Conservation (phyloP, 1,284 basidiomycete species). For the Chiua sp. region DNA sequence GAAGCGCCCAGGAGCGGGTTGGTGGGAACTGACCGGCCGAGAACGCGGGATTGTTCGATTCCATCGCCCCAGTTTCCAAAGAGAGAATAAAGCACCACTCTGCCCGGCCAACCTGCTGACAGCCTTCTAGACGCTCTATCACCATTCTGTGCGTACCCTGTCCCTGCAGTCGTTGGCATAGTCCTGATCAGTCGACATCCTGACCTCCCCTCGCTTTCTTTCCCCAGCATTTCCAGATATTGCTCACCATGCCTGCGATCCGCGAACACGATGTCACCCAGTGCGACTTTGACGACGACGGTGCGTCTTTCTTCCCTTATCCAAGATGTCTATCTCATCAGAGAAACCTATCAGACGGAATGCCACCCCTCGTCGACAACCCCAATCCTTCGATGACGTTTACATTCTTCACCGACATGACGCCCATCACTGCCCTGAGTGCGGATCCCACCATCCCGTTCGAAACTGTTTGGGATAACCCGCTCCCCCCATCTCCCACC, state of each 20-base stretch:
- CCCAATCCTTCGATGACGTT: constrained; percentile 53
- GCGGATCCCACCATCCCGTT: constrained; percentile 42
- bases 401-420: constrained; percentile 54
- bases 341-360: constrained; percentile 41
- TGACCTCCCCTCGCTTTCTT: constrained; percentile 4
- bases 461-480: constrained; percentile 41
- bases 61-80: constrained; percentile 39
- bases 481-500: constrained; percentile 20
- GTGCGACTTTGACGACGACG: constrained; percentile 34
- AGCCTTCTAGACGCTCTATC: constrained; percentile 32
- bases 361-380: constrained; percentile 57
- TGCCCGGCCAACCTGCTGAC: constrained; percentile 29
- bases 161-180: constrained; percentile 4
- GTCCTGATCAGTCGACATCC: constrained; percentile 13
- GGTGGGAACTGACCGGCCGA: constrained; percentile 38
- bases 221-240: constrained; percentile 1
- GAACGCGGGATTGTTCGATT: constrained; percentile 34
- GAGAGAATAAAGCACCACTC: constrained; percentile 39
- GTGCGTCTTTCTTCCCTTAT: constrained; percentile 15
- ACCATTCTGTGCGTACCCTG: constrained; percentile 23
- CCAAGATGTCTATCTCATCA: constrained; percentile 13
- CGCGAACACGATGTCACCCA: constrained; percentile 28
- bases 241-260: constrained; percentile 29
- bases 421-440: constrained; percentile 45
- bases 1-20: constrained; percentile 17